These are phyloP conservation scores for Fusarium sp. DNA, from an alignment of 2,329 filamentous ascomycete genomes.

Conservation along the genomic window DNA sequence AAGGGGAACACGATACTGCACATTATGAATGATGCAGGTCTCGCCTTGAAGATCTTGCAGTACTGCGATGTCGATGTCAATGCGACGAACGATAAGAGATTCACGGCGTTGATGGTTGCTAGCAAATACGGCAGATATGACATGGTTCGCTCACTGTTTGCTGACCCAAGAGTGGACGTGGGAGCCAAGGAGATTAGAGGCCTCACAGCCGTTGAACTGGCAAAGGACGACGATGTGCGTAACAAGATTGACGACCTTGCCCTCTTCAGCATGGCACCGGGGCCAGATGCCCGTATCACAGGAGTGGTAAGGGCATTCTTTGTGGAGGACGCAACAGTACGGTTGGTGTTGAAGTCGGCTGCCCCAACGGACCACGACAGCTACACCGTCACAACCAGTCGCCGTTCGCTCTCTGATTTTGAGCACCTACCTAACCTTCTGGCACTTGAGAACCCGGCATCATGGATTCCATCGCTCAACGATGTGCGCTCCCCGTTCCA, in stretches of 20 bases:
- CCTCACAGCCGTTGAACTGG: slow-evolving; percentile 92
- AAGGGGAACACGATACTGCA: slow-evolving; percentile 98
- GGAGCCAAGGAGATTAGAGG: slow-evolving; percentile 86
- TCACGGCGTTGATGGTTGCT: slow-evolving; percentile 96
- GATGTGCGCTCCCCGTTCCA: slow-evolving; percentile 89
- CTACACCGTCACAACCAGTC: slow-evolving; percentile 94
- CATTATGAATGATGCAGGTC: slow-evolving; percentile 86
- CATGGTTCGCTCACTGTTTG: slow-evolving; percentile 88
- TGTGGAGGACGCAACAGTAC: slow-evolving; percentile 93
- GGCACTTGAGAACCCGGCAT: slow-evolving; percentile 89
- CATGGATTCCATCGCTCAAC: slow-evolving; percentile 86
- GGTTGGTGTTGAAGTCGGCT: slow-evolving; percentile 93
- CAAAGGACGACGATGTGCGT: slow-evolving; percentile 96
- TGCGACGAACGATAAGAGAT: slow-evolving; percentile 92
- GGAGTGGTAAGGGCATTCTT: slow-evolving; percentile 96
- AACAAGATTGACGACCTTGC: slow-evolving; percentile 96
- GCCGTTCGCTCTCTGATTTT: slow-evolving; percentile 88
- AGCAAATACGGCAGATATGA: slow-evolving; percentile 98
- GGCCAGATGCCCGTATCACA: slow-evolving; percentile 83
- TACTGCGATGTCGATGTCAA: slow-evolving; percentile 96
- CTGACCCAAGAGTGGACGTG: slow-evolving; percentile 87
- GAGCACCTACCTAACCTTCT: slow-evolving; percentile 88
- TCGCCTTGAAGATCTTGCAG: slow-evolving; percentile 80
- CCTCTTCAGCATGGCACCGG: slow-evolving; percentile 78
- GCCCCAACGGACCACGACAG: slow-evolving; percentile 83